These are phyloP conservation scores for Quillaja saponaria DNA, from an alignment of 306 rosid species.

Conservation along the genomic window DNA sequence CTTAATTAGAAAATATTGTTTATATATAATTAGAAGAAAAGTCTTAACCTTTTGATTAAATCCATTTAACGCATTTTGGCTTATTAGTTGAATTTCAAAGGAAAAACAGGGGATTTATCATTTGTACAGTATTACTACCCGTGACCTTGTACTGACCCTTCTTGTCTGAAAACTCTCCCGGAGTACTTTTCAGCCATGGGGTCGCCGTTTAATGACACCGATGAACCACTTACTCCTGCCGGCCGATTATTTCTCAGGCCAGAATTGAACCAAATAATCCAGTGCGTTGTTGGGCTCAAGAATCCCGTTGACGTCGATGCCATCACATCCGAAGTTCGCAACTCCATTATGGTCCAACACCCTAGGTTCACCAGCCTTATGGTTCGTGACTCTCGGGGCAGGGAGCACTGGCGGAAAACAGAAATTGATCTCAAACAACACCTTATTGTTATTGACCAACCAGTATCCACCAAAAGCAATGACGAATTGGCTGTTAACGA, in stretches of 20 bases:
- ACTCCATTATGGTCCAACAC: conserved; percentile 50
- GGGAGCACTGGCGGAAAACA: conserved; percentile 72
- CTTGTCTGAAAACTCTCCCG: no score
- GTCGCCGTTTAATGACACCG: conserved; percentile 26
- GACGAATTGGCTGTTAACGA: conserved; percentile 46
- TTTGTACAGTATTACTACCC: no score
- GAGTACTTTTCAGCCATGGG: no score
- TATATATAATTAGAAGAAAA: no score
- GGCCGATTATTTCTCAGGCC: conserved; percentile 75
- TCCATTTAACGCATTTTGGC: no score
- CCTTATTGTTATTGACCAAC: conserved; percentile 32
- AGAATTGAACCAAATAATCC: conserved; percentile 56
- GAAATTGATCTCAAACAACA: conserved; percentile 56
- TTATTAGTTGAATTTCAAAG: no score
- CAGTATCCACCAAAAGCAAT: conserved; percentile 13
- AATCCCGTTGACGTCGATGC: conserved; percentile 45
- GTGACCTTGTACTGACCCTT: no score
- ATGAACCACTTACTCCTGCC: conserved; percentile 71
- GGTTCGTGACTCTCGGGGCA: conserved; percentile 55
- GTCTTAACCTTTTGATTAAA: no score
- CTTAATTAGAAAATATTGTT: no score
- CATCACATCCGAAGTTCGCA: conserved; percentile 35
- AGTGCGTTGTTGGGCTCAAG: conserved; percentile 61
- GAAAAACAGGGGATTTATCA: no score
- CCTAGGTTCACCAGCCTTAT: conserved; percentile 75